phyloP scores from a whole-genome alignment of 352 stramenopile species.

The Phytophthora agathidicida region DNA sequence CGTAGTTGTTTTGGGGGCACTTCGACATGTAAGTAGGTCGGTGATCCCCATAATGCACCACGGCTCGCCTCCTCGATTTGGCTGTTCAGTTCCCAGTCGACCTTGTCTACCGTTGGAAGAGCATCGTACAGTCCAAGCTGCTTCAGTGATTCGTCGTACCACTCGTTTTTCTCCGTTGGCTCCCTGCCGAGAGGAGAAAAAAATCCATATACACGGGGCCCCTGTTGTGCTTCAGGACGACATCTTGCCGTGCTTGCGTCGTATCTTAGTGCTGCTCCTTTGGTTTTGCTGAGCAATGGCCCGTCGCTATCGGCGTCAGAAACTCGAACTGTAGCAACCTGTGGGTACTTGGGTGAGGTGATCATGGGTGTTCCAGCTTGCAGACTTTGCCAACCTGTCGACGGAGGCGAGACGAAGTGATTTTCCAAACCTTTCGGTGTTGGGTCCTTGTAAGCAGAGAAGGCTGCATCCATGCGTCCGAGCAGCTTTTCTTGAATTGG shows the following conservation, averaged over 20 bases:
- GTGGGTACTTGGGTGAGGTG: constrained; percentile 2
- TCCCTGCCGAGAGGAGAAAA: constrained; percentile 33
- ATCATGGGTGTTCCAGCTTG: neutral
- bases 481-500: constrained; percentile 4
- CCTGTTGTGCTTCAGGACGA: constrained; percentile 2
- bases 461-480: neutral
- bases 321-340: neutral
- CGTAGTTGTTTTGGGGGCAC: neutral
- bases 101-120: constrained; percentile 39
- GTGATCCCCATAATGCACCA: constrained; percentile 24
- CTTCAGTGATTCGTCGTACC: constrained; percentile 58
- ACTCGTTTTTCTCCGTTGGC: constrained; percentile 28
- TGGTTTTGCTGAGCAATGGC: too few species aligned
- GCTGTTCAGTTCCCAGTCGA: constrained; percentile 56
- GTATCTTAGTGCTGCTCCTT: neutral
- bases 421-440: neutral
- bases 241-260: constrained; percentile 1
- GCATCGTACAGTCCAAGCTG: constrained; percentile 46
- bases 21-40: neutral
- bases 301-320: constrained; percentile 3
- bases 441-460: constrained; percentile 3
- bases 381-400: constrained; percentile 17
- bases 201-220: constrained; percentile 30
- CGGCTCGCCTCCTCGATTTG: constrained; percentile 32
- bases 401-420: constrained; percentile 15